Base-by-base conservation (phyloP, 2,329 filamentous ascomycete species). In the Nothophoma quercina region DNA sequence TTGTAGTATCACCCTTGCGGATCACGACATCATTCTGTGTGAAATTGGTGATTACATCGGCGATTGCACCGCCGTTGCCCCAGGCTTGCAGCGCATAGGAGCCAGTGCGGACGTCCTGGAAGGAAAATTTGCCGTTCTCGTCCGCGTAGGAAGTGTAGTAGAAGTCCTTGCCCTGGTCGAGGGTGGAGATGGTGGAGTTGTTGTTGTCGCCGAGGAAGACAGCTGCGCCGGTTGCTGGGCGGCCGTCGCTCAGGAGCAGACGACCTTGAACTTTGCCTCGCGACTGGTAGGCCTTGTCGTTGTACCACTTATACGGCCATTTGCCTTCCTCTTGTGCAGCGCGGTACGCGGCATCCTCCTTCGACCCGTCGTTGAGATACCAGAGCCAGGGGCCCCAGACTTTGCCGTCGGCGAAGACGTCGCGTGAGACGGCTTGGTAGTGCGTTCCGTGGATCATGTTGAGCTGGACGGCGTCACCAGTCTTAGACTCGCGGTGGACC, bases 401-500 rank as follows among this genome's bases (percentile, higher is more conserved):
- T 43, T 73, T 74, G 22, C 67, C 69, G 22, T 74, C 71, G 0
- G 76, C 62, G 44, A 72, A 72, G 1, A 57, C 50, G 43, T 72
- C 70, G 19, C 61, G 65, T 0, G 68, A 65, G 2, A 63, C 38
- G 23, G 70, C 69, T 44, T 72, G 69, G 59, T 63, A 74, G 38
- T 74, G 71, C 0, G 80, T 82, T 26, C 81, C 81, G 57, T 83
- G 80, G 26, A 83, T 74, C 77, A 83, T 81, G 63, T 83, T 83
- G 29, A 83, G 68, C 54, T 82, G 78, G 2, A 83, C 80, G 1
- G 75, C 74, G 52, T 83, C 81, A 5, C 81, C 81, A 0, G 79
- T 81, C 5, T 69, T 58, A 3, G 75, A 79, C 59, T 83, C 80
- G 5, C 81, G 77, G 54, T 83, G 81, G 3, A 82, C 47, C 69